phyloP scores from a whole-genome alignment of 2,329 filamentous ascomycete species.

The Ceratocystis albifundus region DNA sequence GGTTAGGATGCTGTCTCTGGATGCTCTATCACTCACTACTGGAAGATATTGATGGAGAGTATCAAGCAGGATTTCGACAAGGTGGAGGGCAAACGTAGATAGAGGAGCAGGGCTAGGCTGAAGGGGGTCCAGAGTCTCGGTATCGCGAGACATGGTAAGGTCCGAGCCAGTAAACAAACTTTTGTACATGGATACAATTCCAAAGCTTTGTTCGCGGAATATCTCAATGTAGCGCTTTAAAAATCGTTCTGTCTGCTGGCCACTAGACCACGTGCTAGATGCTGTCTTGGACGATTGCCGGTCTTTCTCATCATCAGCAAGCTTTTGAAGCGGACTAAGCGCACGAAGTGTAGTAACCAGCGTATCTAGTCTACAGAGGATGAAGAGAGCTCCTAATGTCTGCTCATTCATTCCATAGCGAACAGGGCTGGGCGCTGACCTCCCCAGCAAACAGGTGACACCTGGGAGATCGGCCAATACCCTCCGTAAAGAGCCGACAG shows the following conservation, averaged over 20 bases:
- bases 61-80: conserved; percentile 68
- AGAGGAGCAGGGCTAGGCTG: conserved; percentile 61
- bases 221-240: conserved; percentile 94
- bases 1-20: conserved; percentile 76
- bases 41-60: conserved; percentile 68
- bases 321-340: conserved; percentile 69
- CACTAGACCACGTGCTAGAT: conserved; percentile 47
- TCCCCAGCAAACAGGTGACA: conserved; percentile 17
- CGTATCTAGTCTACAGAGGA: conserved; percentile 73
- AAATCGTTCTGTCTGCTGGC: conserved; percentile 88
- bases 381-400: conserved; percentile 68
- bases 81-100: conserved; percentile 70
- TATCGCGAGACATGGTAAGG: conserved; percentile 3
- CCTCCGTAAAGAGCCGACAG: conserved; percentile 78
- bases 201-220: conserved; percentile 94
- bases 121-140: conserved; percentile 33
- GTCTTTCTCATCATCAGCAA: conserved; percentile 73
- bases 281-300: conserved; percentile 36
- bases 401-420: conserved; percentile 40
- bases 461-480: conserved; percentile 57
- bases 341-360: conserved; percentile 70
- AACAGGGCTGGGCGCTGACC: conserved; percentile 1
- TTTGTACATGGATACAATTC: conserved; percentile 86
- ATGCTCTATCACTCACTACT: conserved; percentile 65
- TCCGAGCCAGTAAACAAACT: conserved; percentile 59